Evolutionary conservation across 352 stramenopile species (phyloP), one percentile per base, ranked within the genome.

Genomic region (Globisporangium middletonii): DNA sequence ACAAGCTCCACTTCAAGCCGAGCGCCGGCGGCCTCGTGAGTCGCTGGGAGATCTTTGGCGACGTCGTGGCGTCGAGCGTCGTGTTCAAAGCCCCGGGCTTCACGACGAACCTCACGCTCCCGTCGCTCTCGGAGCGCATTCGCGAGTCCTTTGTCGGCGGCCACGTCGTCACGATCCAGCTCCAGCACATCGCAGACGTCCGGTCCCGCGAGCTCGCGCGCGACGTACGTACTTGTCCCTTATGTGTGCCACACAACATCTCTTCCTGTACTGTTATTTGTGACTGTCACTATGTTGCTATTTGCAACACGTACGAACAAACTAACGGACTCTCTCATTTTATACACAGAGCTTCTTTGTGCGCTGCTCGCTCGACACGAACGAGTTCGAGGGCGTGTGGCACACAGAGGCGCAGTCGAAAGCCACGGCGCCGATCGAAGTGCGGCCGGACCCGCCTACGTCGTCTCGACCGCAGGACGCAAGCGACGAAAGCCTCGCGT

Each of bases 31-130:
- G 72, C 0, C 70, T 73, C 54, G 71, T 81, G 33, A 86, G 73
- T 57, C 81, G 84, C 9, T 94, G 84, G 84, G 84, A 94, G 63
- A 88, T 94, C 60, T 94, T 92, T 49, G 82, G 84, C 5, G 84
- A 94, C 45, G 79, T 89, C 11, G 82, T 94, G 44, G 84, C 84
- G n/a, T 91, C 84, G 35, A 88, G 80, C 55, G 84, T 94, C 12
- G 84, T 92, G 43, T 94, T 94, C 58, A 87, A 94, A 63, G 63
- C 69, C 1, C 80, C 83, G 0, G 84, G 79, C 0, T 88, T 83
- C 55, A 79, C 69, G 11, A 94, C 83, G n/a, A 92, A 85, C 53
- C 74, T 94, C 26, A 89, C 80, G 28, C 59, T 94, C 13, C 84
- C 84, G 23, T 90, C 82, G 46, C 70, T 92, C 4, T 77, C 82